Evolutionary conservation across 2,329 filamentous ascomycete species (phyloP), one percentile per base, ranked within the genome.

Genomic region (Kalmusia sp.): DNA sequence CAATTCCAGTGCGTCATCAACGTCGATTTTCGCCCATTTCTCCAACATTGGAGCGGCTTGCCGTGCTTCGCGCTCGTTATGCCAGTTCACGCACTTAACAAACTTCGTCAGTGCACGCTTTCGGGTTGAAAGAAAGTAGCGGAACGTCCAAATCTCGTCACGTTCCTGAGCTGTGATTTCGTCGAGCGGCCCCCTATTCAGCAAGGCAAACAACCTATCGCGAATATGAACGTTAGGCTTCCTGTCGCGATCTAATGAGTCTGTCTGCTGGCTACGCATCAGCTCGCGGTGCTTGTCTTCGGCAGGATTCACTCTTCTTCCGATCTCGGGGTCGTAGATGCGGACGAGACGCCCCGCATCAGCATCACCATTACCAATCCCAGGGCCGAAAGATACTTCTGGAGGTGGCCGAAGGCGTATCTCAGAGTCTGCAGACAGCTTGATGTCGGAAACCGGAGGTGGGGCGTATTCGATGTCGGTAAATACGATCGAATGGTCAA

Each of bases 61-160:
- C 54, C 90, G 88, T 3, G 90, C 87, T 79, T 99, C 93, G 56
- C 87, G 86, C 40, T 85, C 84, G 71, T 96, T 93, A 44, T 85
- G 86, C 93, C 95, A 99, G 62, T 96, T 93, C 33, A 97, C 93
- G 0, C 93, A 97, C 74, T 98, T 99, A 72, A 98, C 92, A 64
- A 99, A 96, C 67, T 99, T 99, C 28, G 93, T 99, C 52, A 98
- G 80, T 2, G 93, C 80, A 50, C 78, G 72, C 63, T 99, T 99
- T 72, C 99, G 93, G 52, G 92, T 84, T 1, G 93, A 95, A 19
- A 99, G 77, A 72, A 97, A 93, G 73, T 98, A 96, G 53, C 95
- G 85, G 77, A 98, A 99, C 66, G 96, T 95, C 96, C 96, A 99
- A 17, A 99, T 87, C 46, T 97, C 82, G 73, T 99, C 95, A 69